Conservation (phyloP, 148 eudicot species). For the Chenopodium album region DNA sequence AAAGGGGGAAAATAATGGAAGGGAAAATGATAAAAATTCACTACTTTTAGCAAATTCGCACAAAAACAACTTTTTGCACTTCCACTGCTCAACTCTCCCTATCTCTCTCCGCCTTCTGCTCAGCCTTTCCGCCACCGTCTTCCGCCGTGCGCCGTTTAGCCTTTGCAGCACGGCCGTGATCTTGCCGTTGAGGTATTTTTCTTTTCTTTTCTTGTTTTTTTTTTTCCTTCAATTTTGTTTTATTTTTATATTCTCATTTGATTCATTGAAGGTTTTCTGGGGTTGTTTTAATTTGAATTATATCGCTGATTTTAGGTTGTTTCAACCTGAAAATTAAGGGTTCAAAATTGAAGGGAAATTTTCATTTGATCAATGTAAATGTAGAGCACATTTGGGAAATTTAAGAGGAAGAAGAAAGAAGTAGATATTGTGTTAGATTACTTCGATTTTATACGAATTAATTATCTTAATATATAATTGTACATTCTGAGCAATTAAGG, state of each 20-base stretch:
- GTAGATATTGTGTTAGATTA: neutral
- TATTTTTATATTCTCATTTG: neutral
- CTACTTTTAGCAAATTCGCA: neutral
- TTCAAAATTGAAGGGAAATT: neutral
- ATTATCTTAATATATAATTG: too few species aligned
- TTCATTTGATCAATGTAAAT: neutral
- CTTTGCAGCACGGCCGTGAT: neutral
- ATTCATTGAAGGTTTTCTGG: neutral
- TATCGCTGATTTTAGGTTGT: neutral
- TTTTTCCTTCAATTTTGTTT: neutral
- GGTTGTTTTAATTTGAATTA: neutral
- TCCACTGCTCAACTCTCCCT: neutral
- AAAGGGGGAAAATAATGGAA: neutral
- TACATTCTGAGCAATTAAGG: too few species aligned
- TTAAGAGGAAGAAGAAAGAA: too few species aligned
- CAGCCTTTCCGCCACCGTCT: neutral
- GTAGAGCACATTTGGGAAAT: neutral
- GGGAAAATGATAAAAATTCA: neutral
- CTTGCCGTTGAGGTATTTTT: neutral
- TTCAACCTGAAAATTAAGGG: neutral
- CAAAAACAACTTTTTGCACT: neutral
- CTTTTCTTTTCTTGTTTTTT: neutral
- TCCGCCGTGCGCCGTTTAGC: neutral
- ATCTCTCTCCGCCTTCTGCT: neutral
- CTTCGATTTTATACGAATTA: too few species aligned